Evolutionary conservation across 208 protist genomes (phyloP), one percentile per base, ranked within the genome.

Genomic region (Acanthamoeba castellanii): DNA sequence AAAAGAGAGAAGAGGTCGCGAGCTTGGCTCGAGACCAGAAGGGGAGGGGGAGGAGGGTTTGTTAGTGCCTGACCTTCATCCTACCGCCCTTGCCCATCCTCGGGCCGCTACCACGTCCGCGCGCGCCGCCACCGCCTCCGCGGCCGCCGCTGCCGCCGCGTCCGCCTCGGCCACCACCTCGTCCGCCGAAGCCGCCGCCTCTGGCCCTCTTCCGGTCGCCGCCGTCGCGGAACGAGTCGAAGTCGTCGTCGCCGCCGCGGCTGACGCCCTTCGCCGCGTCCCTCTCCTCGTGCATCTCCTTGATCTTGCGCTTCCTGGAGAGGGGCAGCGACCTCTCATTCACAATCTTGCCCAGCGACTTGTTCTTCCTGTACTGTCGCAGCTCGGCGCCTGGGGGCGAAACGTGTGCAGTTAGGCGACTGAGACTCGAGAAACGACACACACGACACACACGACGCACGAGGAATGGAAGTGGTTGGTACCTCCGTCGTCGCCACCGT

Each of bases 331-430:
- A 70, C 16, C 52, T 34, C 57, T 90, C 82, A 6, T 90, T 59
- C 82, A 68, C 52, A 22, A 59, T 90, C 82, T 68, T 90, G 57
- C n/a, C 20, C 82, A 90, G 32, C 82, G 82, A 90, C 52, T 90
- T 90, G 14, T 32, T 90, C 32, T 90, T 90, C 47, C 47, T 68
- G 47, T 68, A 90, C 57, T 70, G 22, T 8, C 52, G n/a, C 50
- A 90, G 52, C 20, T 68, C 47, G 6, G 11, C 82, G n/a, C 37
- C 37, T 42, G 37, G 37, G 37, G 37, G 37, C 37, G 37, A 42
- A 42, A 42, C 37, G 37, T 42, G 37, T 42, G 37, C 37, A 3
- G 37, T 42, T 42, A 42, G 37, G 37, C 37, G 37, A 42, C 37
- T 42, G 37, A 1, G 37, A 3, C 37, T 42, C 37, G 37, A 1